Evolutionary conservation across 495 filamentous ascomycete species (phyloP).

Genomic region (Hypoxylon lenormandii): DNA sequence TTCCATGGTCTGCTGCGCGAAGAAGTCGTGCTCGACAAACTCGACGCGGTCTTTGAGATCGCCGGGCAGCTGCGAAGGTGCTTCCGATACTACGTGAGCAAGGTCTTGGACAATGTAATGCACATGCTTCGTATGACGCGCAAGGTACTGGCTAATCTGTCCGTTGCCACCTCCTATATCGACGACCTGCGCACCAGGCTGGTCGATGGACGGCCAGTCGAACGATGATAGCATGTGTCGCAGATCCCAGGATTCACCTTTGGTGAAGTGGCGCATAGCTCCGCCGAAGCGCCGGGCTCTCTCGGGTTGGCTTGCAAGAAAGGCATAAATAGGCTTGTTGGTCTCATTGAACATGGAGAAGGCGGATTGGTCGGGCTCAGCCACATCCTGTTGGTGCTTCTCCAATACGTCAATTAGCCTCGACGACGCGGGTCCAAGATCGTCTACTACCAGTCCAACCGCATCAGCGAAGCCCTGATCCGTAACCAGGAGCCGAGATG

Average conservation of each 20-base stretch:
- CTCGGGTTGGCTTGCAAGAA: constrained; percentile 5
- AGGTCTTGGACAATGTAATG: constrained; percentile 37
- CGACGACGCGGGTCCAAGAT: not conserved
- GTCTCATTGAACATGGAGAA: constrained; percentile 15
- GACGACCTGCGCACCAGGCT: constrained; percentile 31
- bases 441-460: not conserved
- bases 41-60: constrained; percentile 15
- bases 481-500: not conserved
- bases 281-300: constrained; percentile 8
- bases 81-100: constrained; percentile 41
- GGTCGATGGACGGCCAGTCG: constrained; percentile 22
- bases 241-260: constrained; percentile 1
- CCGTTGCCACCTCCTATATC: constrained; percentile 46
- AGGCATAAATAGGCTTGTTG: not conserved
- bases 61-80: constrained; percentile 1
- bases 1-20: constrained; percentile 56
- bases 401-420: not conserved
- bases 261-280: constrained; percentile 16
- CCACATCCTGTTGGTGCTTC: not conserved
- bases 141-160: constrained; percentile 15
- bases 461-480: not conserved
- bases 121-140: not conserved
- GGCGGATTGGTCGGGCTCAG: constrained; percentile 8
- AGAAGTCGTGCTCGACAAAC: constrained; percentile 62
- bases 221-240: constrained; percentile 17